phyloP scores from a whole-genome alignment of 208 protist genomes.

The Jaenimonas drosophilae region DNA sequence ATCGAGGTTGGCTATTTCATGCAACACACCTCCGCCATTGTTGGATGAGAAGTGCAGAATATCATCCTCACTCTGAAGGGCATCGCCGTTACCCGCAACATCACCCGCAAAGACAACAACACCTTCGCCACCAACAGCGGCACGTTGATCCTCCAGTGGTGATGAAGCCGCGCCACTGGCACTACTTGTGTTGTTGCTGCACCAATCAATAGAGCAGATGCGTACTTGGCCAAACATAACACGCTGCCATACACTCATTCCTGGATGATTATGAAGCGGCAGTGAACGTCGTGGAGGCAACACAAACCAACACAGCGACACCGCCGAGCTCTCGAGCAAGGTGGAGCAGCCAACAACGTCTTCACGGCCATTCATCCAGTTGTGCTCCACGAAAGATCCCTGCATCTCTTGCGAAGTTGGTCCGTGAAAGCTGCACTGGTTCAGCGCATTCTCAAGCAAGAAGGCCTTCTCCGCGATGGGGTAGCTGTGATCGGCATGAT shows the following conservation, averaged over 20 bases:
- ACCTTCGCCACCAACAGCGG: constrained; percentile 4
- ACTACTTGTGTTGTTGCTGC: neutral
- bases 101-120: constrained; percentile 10
- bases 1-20: constrained; percentile 50
- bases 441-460: constrained; percentile 23
- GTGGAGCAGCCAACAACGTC: too few species aligned
- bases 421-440: constrained; percentile 10
- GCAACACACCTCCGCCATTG: constrained; percentile 30
- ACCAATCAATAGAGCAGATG: constrained; percentile 33
- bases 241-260: constrained; percentile 61
- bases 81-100: constrained; percentile 3
- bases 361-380: constrained; percentile 12
- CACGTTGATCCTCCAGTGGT: neutral
- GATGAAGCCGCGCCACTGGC: constrained; percentile 2
- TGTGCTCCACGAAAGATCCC: constrained; percentile 4
- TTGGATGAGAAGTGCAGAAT: constrained; percentile 11
- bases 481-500: constrained; percentile 13
- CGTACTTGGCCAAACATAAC: constrained; percentile 42
- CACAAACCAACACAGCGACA: constrained; percentile 68
- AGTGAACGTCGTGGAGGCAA: constrained; percentile 36
- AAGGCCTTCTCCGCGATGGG: constrained; percentile 21
- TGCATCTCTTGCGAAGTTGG: neutral
- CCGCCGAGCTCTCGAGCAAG: constrained; percentile 17
- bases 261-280: constrained; percentile 66
- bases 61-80: constrained; percentile 1